A percentile compares a stretch with the other conserved stretches of the same genome.
Evolutionary conservation across 768 basidiomycete species (phyloP).

Genomic region (Lactarius pseudohatsudake): DNA sequence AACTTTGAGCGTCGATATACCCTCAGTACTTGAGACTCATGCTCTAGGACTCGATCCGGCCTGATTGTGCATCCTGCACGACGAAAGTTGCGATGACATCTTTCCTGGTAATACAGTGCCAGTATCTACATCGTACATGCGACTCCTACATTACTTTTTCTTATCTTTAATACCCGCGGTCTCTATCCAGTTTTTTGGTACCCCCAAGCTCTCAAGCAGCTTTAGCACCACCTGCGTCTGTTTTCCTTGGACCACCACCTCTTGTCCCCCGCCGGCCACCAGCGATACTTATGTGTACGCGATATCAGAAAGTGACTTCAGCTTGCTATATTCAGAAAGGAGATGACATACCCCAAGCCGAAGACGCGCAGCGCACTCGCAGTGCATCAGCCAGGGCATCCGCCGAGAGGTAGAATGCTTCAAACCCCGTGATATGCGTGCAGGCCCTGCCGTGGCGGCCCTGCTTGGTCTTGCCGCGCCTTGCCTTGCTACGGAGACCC

Average conservation of each 20-base stretch:
- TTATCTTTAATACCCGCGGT: conserved; percentile 42
- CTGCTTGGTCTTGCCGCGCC: conserved; percentile 42
- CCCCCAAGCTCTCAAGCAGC: conserved; percentile 44
- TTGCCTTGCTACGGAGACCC: conserved; percentile 44
- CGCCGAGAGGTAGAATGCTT: conserved; percentile 67
- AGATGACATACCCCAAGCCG: conserved; percentile 62
- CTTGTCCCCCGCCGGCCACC: conserved; percentile 53
- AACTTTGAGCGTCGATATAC: conserved; percentile 26
- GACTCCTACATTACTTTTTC: conserved; percentile 41
- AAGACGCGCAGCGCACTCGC: conserved; percentile 70
- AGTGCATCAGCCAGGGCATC: conserved; percentile 79
- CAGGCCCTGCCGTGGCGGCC: conserved; percentile 62
- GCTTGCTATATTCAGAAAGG: not conserved
- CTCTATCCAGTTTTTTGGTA: conserved; percentile 83
- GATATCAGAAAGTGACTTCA: not conserved
- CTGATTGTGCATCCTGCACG: too few relatives aligned
- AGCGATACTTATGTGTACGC: conserved; percentile 51
- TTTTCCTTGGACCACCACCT: conserved; percentile 85
- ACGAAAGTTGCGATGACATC: not conserved
- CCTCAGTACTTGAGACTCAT: conserved; percentile 12
- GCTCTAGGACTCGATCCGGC: conserved; percentile 4
- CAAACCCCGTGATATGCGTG: conserved; percentile 78
- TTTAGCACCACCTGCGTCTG: conserved; percentile 69
- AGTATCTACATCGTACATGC: not conserved
- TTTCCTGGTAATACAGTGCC: too few relatives aligned